Conservation (phyloP, 371 early-diverging fungal species). For the Batrachochytrium dendrobatidis region DNA sequence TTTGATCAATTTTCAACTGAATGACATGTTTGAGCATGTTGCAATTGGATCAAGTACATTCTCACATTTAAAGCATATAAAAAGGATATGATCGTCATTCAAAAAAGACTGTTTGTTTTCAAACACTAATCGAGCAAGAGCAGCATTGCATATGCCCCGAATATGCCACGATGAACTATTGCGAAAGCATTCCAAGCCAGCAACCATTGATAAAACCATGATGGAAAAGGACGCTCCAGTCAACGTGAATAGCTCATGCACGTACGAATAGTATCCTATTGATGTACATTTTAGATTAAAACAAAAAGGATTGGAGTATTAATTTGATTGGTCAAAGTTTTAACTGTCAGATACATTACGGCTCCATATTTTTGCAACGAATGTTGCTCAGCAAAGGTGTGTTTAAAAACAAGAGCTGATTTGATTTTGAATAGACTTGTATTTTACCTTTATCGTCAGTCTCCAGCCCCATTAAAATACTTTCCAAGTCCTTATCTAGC, state of each 20-base stretch:
- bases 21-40: too few relatives aligned
- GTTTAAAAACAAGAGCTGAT: too few relatives aligned
- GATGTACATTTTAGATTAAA: not conserved
- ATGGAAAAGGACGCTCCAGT: slow-evolving; percentile 28
- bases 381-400: too few relatives aligned
- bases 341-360: too few relatives aligned
- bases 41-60: not conserved
- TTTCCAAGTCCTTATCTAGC: slow-evolving; percentile 17
- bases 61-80: not conserved
- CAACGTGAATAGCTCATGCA: slow-evolving; percentile 36
- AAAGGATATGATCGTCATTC: slow-evolving; percentile 35
- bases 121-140: slow-evolving; percentile 35
- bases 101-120: slow-evolving; percentile 41
- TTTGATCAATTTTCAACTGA: too few relatives aligned
- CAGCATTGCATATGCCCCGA: slow-evolving; percentile 40
- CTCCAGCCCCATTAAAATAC: slow-evolving; percentile 24
- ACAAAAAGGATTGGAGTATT: not conserved
- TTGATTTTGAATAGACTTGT: too few relatives aligned
- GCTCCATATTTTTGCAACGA: too few relatives aligned
- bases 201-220: slow-evolving; percentile 39
- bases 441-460: slow-evolving; percentile 30
- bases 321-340: too few relatives aligned
- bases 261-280: slow-evolving; percentile 21
- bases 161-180: slow-evolving; percentile 34
- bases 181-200: slow-evolving; percentile 44